Percentiles rank a stretch among this genome's conserved stretches.
Conservation (phyloP, 208 protist genomes). For the Leishmania gerbilli region DNA sequence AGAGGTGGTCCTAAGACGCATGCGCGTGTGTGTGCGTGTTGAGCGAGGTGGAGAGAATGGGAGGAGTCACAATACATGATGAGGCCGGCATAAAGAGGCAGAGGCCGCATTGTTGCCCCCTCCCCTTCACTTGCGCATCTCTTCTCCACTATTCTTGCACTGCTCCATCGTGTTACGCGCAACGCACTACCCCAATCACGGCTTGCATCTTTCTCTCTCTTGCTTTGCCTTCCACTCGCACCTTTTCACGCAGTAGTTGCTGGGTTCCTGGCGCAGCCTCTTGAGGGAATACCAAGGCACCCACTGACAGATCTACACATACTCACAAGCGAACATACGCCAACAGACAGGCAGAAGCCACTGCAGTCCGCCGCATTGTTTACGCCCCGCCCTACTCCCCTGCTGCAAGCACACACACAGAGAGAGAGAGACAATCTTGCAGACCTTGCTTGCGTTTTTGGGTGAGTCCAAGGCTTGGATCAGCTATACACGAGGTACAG, state of each 20-base stretch:
- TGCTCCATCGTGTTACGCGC: not conserved
- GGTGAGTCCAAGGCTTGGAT: not conserved
- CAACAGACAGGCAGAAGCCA: not conserved
- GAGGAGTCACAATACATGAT: not conserved
- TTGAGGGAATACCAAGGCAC: not conserved
- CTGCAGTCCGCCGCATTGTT: not conserved
- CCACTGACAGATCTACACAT: not conserved
- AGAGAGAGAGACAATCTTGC: not conserved
- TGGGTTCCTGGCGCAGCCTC: not conserved
- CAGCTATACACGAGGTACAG: not conserved
- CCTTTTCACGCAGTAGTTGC: not conserved
- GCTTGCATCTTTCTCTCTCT: not conserved
- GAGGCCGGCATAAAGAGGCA: not conserved
- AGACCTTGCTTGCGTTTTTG: not conserved
- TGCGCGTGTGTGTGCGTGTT: not conserved
- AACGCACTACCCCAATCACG: not conserved
- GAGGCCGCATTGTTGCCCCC: not conserved
- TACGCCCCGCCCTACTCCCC: not conserved
- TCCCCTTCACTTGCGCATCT: not conserved
- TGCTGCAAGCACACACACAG: not conserved
- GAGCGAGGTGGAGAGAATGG: not conserved
- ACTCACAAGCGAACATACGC: not conserved
- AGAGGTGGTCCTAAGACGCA: not conserved
- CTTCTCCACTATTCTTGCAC: not conserved
- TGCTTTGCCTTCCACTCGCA: not conserved